phyloP scores from a whole-genome alignment of 768 basidiomycete species.

The Amanita pseudoporphyria region DNA sequence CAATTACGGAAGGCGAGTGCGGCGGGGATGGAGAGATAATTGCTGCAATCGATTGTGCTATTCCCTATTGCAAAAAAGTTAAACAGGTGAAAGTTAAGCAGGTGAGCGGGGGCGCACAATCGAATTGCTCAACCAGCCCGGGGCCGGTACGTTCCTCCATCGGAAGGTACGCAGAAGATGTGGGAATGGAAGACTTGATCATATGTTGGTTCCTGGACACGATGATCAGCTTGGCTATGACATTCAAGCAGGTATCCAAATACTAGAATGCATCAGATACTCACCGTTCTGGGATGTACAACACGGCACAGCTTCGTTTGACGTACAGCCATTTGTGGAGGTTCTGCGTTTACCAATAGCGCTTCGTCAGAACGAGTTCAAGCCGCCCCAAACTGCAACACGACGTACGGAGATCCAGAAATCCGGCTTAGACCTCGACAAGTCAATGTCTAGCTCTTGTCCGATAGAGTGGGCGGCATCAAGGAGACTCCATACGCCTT shows the following conservation, averaged over 20 bases:
- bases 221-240: background rate
- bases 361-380: background rate
- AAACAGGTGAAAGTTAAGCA: background rate
- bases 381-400: background rate
- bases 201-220: conserved; percentile 51
- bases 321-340: conserved; percentile 77
- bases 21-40: conserved; percentile 42
- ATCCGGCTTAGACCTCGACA: conserved; percentile 47
- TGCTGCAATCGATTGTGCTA: conserved; percentile 48
- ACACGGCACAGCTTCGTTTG: conserved; percentile 55
- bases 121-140: conserved; percentile 35
- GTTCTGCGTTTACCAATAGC: conserved; percentile 31
- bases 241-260: background rate
- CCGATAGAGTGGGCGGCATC: conserved; percentile 78
- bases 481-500: conserved; percentile 51
- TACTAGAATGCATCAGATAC: too few species aligned
- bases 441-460: conserved; percentile 52
- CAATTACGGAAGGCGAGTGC: conserved; percentile 66
- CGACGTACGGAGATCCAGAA: conserved; percentile 63
- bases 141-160: conserved; percentile 23
- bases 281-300: conserved; percentile 62
- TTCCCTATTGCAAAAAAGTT: conserved; percentile 38
- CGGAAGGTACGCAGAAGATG: conserved; percentile 38
- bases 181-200: conserved; percentile 52
- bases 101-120: conserved; percentile 31